Evolutionary conservation across 2,329 filamentous ascomycete species (phyloP).

Genomic region (Fusarium beomiforme): DNA sequence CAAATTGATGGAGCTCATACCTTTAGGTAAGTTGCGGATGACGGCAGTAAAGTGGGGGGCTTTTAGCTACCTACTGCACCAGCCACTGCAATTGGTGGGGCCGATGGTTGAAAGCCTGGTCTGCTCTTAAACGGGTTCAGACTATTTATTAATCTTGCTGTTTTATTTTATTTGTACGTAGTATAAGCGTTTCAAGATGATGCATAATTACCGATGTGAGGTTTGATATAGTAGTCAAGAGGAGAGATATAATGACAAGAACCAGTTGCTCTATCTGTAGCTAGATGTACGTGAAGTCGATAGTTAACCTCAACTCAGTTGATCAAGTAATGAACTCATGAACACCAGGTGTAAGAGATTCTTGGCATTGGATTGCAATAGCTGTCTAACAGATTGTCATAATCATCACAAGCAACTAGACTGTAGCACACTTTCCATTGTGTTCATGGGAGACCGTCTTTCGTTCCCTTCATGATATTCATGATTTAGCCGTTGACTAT

Average conservation of each 20-base stretch:
- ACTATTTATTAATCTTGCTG: neutral
- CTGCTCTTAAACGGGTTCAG: neutral
- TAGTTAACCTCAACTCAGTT: neutral
- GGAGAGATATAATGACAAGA: neutral
- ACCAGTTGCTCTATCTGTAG: neutral
- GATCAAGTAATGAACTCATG: neutral
- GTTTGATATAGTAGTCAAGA: neutral
- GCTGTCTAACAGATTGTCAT: neutral
- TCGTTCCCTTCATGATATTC: slow-evolving; percentile 2
- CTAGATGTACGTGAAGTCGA: neutral
- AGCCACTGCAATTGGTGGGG: neutral
- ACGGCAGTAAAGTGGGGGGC: slow-evolving; percentile 35
- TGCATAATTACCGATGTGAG: neutral
- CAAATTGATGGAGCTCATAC: slow-evolving; percentile 19
- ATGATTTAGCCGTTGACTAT: neutral
- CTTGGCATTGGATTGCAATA: neutral
- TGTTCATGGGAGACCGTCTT: neutral
- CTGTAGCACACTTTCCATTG: neutral
- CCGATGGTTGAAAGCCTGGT: neutral
- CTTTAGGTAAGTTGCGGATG: slow-evolving; percentile 18
- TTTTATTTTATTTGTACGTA: neutral
- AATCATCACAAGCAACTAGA: neutral
- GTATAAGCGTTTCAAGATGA: neutral
- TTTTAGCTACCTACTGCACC: neutral
- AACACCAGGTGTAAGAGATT: neutral